Evolutionary conservation across 192 early-diverging fungal species (phyloP).

Genomic region (Helicostylum pulchrum): DNA sequence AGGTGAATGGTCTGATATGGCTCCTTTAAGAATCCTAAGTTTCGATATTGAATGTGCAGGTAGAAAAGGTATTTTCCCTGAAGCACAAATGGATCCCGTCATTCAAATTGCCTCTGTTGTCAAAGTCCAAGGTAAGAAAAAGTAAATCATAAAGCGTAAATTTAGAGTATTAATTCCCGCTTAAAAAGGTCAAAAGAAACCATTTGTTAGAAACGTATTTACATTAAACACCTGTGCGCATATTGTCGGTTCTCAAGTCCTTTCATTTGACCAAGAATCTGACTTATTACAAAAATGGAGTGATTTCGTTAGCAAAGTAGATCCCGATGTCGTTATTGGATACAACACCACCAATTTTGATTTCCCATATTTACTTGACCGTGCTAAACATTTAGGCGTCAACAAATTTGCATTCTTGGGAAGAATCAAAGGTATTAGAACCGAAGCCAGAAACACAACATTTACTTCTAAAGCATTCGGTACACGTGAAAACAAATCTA

Average conservation of each 20-base stretch:
- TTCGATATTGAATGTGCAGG: conserved; percentile 99
- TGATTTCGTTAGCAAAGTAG: conserved; percentile 81
- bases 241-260: conserved; percentile 86
- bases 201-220: conserved; percentile 93
- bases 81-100: conserved; percentile 85
- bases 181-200: conserved; percentile 67
- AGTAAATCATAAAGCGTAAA: not conserved
- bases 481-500: conserved; percentile 84
- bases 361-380: conserved; percentile 92
- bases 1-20: conserved; percentile 89
- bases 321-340: conserved; percentile 92
- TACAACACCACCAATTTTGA: conserved; percentile 98
- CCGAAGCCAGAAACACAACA: conserved; percentile 72
- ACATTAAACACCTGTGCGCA: conserved; percentile 88
- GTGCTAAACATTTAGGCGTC: conserved; percentile 75
- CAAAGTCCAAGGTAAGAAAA: conserved; percentile 73
- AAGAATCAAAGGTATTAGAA: conserved; percentile 58
- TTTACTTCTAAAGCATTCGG: conserved; percentile 95
- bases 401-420: conserved; percentile 82
- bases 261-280: conserved; percentile 75
- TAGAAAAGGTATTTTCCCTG: conserved; percentile 92
- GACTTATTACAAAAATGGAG: conserved; percentile 82
- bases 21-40: conserved; percentile 90
- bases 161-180: not conserved
- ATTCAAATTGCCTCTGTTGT: conserved; percentile 98